Percentiles rank a stretch among this genome's conserved stretches.
Evolutionary conservation across 2,329 filamentous ascomycete species (phyloP).

Genomic region (Talaromyces sp.): DNA sequence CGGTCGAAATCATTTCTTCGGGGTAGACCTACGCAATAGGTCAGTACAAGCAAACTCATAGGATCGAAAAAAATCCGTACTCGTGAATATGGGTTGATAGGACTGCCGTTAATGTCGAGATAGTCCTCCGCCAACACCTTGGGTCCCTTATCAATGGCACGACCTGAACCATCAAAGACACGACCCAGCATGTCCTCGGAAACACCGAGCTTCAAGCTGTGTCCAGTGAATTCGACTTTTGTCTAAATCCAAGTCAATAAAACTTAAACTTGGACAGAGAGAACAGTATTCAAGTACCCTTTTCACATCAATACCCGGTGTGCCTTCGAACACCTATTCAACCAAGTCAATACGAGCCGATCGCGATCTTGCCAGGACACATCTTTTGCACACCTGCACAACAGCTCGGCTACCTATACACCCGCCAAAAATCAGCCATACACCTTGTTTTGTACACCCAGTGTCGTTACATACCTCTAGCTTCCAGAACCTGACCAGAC

Average conservation of each 20-base stretch:
- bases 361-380: conserved; percentile 7
- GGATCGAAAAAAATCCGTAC: conserved; percentile 46
- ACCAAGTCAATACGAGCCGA: conserved; percentile 23
- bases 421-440: background rate
- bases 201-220: conserved; percentile 97
- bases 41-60: background rate
- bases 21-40: conserved; percentile 74
- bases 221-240: conserved; percentile 92
- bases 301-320: conserved; percentile 95
- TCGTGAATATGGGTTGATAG: conserved; percentile 96
- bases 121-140: conserved; percentile 98
- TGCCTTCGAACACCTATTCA: conserved; percentile 87
- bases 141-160: conserved; percentile 97
- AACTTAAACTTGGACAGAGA: background rate
- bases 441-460: conserved; percentile 52
- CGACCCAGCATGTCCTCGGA: conserved; percentile 99
- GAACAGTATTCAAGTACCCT: conserved; percentile 57
- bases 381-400: conserved; percentile 66
- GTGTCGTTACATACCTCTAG: conserved; percentile 50
- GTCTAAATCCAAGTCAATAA: conserved; percentile 52
- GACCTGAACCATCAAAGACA: conserved; percentile 96
- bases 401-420: conserved; percentile 78
- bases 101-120: conserved; percentile 96
- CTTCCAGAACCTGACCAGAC: conserved; percentile 93
- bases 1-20: conserved; percentile 99